Evolutionary conservation across 2,329 filamentous ascomycete genomes (phyloP).

Genomic region (Tricladium varicosporioides): DNA sequence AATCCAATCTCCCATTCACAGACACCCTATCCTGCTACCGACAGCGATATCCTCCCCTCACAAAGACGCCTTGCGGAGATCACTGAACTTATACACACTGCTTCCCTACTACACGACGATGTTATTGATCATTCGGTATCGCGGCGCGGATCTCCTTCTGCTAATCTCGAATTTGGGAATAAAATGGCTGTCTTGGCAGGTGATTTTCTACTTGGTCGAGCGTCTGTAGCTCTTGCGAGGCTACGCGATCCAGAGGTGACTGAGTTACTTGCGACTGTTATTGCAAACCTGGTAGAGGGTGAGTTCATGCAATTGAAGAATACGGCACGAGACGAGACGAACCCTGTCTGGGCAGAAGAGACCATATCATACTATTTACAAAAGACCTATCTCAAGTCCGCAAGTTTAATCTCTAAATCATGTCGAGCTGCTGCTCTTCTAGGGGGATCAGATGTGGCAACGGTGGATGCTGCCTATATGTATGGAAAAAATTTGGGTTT

Average conservation of each 20-base stretch:
- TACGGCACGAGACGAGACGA: conserved; percentile 81
- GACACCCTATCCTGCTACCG: conserved; percentile 36
- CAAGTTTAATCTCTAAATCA: conserved; percentile 92
- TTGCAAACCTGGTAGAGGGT: conserved; percentile 95
- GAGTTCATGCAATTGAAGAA: conserved; percentile 99
- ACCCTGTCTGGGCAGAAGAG: conserved; percentile 83
- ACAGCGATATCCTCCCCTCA: conserved; percentile 79
- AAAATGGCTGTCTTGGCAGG: conserved; percentile 98
- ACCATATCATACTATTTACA: conserved; percentile 91
- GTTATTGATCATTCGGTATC: conserved; percentile 92
- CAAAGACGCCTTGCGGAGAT: conserved; percentile 94
- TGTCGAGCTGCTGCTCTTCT: conserved; percentile 87
- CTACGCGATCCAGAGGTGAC: conserved; percentile 91
- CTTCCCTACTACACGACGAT: conserved; percentile 94
- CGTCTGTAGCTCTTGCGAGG: conserved; percentile 88
- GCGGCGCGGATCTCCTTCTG: conserved; percentile 78
- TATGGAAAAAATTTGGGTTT: conserved; percentile 94
- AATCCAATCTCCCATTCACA: conserved; percentile 47
- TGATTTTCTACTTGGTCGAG: conserved; percentile 91
- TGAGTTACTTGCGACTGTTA: conserved; percentile 91
- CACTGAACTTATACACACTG: conserved; percentile 95
- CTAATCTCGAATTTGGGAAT: conserved; percentile 95
- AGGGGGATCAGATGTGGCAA: conserved; percentile 70
- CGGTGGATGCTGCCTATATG: conserved; percentile 85
- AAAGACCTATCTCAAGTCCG: conserved; percentile 97